Conservation (phyloP, 2,329 filamentous ascomycete genomes). For the Ceratocystis eucalypticola region DNA sequence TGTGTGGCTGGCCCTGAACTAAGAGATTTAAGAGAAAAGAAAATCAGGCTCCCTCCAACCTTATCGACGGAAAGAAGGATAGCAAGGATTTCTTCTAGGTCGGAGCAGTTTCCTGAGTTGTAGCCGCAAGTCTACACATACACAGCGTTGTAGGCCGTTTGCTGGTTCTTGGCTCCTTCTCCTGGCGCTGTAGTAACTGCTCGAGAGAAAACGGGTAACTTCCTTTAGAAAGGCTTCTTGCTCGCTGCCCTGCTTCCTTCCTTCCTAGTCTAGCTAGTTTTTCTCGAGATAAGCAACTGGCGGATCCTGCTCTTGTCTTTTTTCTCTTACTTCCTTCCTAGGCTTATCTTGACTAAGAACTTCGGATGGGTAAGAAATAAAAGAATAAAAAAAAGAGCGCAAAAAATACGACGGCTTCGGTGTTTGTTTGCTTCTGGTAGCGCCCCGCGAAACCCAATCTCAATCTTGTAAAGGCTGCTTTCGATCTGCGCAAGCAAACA, state of each 20-base stretch:
- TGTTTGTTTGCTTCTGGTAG: neutral
- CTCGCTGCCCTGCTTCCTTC: neutral
- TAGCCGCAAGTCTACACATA: neutral
- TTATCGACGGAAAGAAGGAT: neutral
- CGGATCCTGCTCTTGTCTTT: neutral
- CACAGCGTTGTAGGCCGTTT: neutral
- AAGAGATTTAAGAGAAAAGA: neutral
- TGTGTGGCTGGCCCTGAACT: neutral
- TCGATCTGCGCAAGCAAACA: neutral
- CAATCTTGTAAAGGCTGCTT: neutral
- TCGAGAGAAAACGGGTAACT: neutral
- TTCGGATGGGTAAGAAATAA: neutral
- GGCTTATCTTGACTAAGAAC: neutral
- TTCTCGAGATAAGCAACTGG: neutral
- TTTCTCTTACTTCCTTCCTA: neutral
- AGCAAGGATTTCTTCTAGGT: constrained; percentile 1
- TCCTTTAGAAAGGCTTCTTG: neutral
- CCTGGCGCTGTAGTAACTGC: neutral
- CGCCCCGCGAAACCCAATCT: neutral
- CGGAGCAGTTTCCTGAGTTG: neutral
- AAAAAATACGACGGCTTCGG: neutral
- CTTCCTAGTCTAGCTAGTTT: neutral
- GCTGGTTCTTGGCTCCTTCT: neutral
- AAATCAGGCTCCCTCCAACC: neutral
- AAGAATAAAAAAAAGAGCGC: neutral